Evolutionary conservation across 2,329 filamentous ascomycete genomes (phyloP), one percentile per base, ranked within the genome.

Genomic region (Pseudophaeomoniella oleicola): DNA sequence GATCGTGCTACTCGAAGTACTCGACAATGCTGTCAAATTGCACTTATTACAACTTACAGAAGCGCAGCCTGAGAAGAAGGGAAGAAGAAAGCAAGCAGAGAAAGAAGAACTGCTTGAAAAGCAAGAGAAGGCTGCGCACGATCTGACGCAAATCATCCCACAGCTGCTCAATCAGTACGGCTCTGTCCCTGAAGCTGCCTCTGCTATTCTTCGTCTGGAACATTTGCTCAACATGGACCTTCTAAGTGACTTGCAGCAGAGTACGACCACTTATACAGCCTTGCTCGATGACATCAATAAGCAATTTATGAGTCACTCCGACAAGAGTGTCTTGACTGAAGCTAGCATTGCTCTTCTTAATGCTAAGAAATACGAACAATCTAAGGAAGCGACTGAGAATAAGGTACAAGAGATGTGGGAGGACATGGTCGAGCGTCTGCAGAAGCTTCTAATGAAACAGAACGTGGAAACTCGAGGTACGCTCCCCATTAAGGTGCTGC

Each of bases 271-370:
- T 2, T 93, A 92, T 51, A 74, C 78, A 4, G 75, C 79, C 15
- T 63, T 96, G 18, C 66, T 98, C 2, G 86, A 94, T 46, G 87
- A 94, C 50, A 85, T 96, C 47, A 86, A 83, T 55, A 85, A 84
- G 39, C 90, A 98, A 49, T 96, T 98, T 60, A 77, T 81, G 48
- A 77, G 85, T n/a, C 90, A 98, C 52, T 82, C 83, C 31, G 84
- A 93, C 50, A 81, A 83, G 48, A 73, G 74, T 38, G 87, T 96
- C 13, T 67, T 98, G 32, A 75, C 76, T 9, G 87, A 94, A 56
- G 88, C 86, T 11, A 80, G 81, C 17, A 70, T 76, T 15, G 83
- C 87, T 4, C 72, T 98, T 27, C 62, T 94, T 19, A 85, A 92
- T 52, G 86, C 88, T 5, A 78, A 83, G 44, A 78, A 78, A 42